phyloP scores from a whole-genome alignment of 768 basidiomycete species.

The Termitomyces sp. region DNA sequence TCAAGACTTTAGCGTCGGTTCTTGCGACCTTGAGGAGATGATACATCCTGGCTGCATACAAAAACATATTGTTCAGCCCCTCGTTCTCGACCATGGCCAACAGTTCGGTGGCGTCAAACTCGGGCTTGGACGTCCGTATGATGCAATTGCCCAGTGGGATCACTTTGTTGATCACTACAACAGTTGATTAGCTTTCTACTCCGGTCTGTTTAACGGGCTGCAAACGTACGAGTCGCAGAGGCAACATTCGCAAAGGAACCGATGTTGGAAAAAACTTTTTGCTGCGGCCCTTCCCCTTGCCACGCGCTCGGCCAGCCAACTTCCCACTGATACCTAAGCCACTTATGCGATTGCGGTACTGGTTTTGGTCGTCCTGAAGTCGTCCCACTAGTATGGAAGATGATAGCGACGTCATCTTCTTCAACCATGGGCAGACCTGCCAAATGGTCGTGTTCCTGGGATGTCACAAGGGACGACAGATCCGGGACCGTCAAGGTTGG shows the following conservation, averaged over 20 bases:
- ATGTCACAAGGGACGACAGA: not conserved
- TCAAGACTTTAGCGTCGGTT: constrained; percentile 1
- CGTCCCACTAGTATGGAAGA: constrained; percentile 15
- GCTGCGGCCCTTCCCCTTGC: constrained; percentile 2
- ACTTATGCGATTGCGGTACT: constrained; percentile 10
- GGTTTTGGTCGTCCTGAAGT: constrained; percentile 13
- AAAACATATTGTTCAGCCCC: constrained; percentile 11
- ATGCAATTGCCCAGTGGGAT: constrained; percentile 6
- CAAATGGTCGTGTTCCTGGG: not conserved
- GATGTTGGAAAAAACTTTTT: constrained; percentile 12
- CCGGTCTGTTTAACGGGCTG: not conserved
- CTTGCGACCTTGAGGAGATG: constrained; percentile 6
- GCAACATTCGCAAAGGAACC: constrained; percentile 12
- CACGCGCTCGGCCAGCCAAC: constrained; percentile 11
- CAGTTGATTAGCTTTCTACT: not conserved
- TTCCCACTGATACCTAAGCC: constrained; percentile 9
- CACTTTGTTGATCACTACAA: constrained; percentile 6
- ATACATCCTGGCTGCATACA: constrained; percentile 6
- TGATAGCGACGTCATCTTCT: constrained; percentile 9
- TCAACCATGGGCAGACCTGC: constrained; percentile 4
- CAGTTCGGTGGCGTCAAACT: constrained; percentile 12
- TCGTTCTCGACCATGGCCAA: constrained; percentile 8
- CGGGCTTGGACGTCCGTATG: constrained; percentile 11
- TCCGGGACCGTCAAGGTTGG: not conserved
- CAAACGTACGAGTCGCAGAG: constrained; percentile 9